Percentiles rank a stretch among this genome's conserved stretches.
These are phyloP conservation scores for Fraxinus cuspidata DNA, from an alignment of 257 asterid genomes.

Conservation along the genomic window DNA sequence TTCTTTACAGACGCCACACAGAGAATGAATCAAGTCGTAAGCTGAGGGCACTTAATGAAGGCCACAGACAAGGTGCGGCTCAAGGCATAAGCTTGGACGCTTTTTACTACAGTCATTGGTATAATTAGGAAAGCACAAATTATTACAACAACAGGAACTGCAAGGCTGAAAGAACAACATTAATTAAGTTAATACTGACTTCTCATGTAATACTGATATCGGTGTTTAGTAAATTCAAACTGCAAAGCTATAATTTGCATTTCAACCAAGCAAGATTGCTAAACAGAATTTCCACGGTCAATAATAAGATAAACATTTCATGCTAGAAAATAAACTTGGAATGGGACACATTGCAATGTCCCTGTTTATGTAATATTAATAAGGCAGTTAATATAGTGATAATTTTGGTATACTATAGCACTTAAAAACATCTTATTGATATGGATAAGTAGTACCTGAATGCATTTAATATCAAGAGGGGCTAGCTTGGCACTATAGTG, in stretches of 20 bases:
- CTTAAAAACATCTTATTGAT: neutral
- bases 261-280: neutral
- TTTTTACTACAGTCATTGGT: neutral
- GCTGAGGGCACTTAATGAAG: neutral
- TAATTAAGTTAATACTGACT: neutral
- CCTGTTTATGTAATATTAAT: neutral
- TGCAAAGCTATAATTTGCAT: neutral
- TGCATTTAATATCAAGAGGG: neutral
- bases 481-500: neutral
- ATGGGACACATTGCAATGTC: neutral
- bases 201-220: neutral
- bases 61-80: neutral
- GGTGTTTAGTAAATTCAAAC: neutral
- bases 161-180: neutral
- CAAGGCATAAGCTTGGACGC: neutral
- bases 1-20: neutral
- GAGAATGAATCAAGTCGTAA: neutral
- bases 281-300: neutral
- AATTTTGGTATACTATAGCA: neutral
- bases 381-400: neutral
- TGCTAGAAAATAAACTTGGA: neutral
- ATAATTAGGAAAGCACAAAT: neutral
- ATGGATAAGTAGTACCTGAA: neutral
- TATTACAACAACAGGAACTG: neutral
- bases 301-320: neutral